Evolutionary conservation across 2,329 filamentous ascomycete species (phyloP), one percentile per base, ranked within the genome.

Genomic region (Penicillium sp.): DNA sequence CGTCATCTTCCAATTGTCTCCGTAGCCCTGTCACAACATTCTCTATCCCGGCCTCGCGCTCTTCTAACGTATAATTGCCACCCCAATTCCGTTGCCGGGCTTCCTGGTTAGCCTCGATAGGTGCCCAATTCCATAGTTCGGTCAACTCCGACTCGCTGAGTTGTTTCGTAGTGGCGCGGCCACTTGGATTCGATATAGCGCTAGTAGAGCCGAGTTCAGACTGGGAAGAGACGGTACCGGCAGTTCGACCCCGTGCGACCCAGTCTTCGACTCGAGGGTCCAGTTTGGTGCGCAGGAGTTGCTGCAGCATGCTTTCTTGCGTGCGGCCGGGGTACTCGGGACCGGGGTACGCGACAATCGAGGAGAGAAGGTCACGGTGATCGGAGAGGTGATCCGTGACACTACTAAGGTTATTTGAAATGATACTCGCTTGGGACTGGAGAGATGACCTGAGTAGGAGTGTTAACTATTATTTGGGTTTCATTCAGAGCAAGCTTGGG

Each of bases 231-330:
- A 25, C 68, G 14, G 67, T 64, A 2, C 68, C 68, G 5, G 81
- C 80, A 30, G 80, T 79, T 60, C 85, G 84, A 1, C 87, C 89
- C 55, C 87, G 80, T 25, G 87, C 84, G 28, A 94, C 87, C 78
- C 89, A 88, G 59, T 88, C 86, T 72, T 93, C 90, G 19, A 93
- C 87, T 26, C 86, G 83, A 0, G 91, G 91, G 67, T 95, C 92
- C 52, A 93, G 83, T 74, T 95, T 95, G 78, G 95, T 96, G 42
- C 92, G 88, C 35, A 96, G 81, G 2, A 96, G 81, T 68, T 89
- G 85, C 28, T 85, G 82, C 1, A 94, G 82, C 4, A 91, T 82
- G 52, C 73, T 70, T 1, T 73, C 78, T 74, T 91, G 87, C 5
- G 84, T 88, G 68, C 84, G 88, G 40, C 86, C 89, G 4, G 87